Percentiles rank a stretch among this genome's conserved stretches.
Conservation (phyloP, 495 filamentous ascomycete genomes). For the Penicillium ochrochloron region DNA sequence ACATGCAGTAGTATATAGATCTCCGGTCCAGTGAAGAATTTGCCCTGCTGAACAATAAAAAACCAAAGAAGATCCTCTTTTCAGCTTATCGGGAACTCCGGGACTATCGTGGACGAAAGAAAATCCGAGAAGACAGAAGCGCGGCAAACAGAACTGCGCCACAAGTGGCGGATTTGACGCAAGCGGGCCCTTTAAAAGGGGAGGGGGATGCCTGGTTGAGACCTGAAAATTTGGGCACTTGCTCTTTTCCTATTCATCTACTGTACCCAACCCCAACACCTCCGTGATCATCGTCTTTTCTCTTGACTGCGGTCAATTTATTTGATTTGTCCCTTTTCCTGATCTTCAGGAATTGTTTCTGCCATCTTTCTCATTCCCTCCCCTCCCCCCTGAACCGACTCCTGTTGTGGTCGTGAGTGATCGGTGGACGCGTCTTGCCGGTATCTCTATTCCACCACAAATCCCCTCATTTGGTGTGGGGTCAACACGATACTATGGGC, state of each 20-base stretch:
- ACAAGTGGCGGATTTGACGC: slow-evolving; percentile 21
- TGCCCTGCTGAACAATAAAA: slow-evolving; percentile 10
- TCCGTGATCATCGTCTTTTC: slow-evolving; percentile 14
- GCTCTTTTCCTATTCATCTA: slow-evolving; percentile 14
- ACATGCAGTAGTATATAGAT: slow-evolving; percentile 12
- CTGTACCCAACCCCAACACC: slow-evolving; percentile 4
- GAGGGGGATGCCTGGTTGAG: slow-evolving; percentile 32
- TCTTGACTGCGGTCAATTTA: slow-evolving; percentile 21
- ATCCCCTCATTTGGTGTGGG: slow-evolving; percentile 42
- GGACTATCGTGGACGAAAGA: slow-evolving; percentile 7
- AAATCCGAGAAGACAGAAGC: slow-evolving; percentile 9
- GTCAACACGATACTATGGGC: slow-evolving; percentile 48
- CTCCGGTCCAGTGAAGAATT: slow-evolving; percentile 11
- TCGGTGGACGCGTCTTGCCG: slow-evolving; percentile 31
- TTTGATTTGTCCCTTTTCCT: slow-evolving; percentile 13
- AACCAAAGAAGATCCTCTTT: not conserved
- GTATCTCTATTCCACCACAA: slow-evolving; percentile 33
- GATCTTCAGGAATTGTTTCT: not conserved
- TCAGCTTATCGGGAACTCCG: slow-evolving; percentile 22
- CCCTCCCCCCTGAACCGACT: slow-evolving; percentile 3
- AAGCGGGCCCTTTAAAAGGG: slow-evolving; percentile 21
- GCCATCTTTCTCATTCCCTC: not conserved
- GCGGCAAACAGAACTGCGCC: slow-evolving; percentile 16
- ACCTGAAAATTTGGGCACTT: slow-evolving; percentile 44
- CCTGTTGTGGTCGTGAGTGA: slow-evolving; percentile 17